Conservation (phyloP, 768 basidiomycete species). For the Trametes coccinea region DNA sequence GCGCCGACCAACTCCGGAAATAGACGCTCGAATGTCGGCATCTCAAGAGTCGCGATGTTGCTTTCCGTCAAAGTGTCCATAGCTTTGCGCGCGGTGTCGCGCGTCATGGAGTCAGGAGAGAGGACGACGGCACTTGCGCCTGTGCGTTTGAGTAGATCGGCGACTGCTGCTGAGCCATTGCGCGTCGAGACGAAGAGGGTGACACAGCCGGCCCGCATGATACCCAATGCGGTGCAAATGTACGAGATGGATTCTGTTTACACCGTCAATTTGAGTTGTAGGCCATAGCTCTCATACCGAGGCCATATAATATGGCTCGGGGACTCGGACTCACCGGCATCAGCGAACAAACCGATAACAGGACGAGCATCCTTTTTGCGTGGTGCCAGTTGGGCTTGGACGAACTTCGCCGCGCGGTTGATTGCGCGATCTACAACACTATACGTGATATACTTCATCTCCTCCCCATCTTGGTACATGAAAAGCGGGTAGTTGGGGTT, state of each 20-base stretch:
- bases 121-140: background rate
- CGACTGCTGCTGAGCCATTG: conserved; percentile 34
- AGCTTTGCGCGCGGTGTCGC: background rate
- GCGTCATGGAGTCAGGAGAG: background rate
- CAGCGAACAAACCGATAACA: conserved; percentile 28
- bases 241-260: conserved; percentile 28
- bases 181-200: conserved; percentile 37
- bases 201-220: conserved; percentile 22
- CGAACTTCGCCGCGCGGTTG: conserved; percentile 26
- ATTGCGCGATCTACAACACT: conserved; percentile 28
- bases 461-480: conserved; percentile 23
- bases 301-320: background rate
- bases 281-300: no score
- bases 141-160: conserved; percentile 27
- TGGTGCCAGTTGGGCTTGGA: conserved; percentile 1
- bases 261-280: no score
- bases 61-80: background rate
- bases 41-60: background rate
- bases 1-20: background rate
- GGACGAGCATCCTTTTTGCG: conserved; percentile 6
- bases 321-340: conserved; percentile 3
- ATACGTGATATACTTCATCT: conserved; percentile 25
- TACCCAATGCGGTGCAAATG: conserved; percentile 15
- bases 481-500: conserved; percentile 37
- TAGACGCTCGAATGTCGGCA: background rate